phyloP scores from a whole-genome alignment of 1,139 yeast genomes.

The Debaryomycetaceae sp. region DNA sequence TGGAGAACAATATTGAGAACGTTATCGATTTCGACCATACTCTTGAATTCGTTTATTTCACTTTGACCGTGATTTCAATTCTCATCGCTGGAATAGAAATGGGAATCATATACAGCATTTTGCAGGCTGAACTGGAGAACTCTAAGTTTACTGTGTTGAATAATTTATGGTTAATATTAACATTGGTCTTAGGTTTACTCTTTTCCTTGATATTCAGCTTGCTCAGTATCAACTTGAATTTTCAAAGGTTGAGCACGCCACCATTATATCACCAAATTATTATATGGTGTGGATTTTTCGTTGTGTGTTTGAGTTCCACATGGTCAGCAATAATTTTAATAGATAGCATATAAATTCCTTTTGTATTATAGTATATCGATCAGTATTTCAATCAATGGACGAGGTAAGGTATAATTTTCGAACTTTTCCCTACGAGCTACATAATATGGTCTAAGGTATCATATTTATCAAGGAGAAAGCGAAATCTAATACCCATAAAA shows the following conservation, averaged over 20 bases:
- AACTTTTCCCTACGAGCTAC: no score
- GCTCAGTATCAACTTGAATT: conserved; percentile 28
- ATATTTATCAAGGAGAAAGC: no score
- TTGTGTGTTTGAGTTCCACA: conserved; percentile 25
- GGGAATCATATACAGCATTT: conserved; percentile 39
- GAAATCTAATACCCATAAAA: not conserved
- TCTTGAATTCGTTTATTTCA: conserved; percentile 35
- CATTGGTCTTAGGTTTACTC: conserved; percentile 31
- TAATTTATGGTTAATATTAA: conserved; percentile 32
- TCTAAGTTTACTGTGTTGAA: conserved; percentile 23
- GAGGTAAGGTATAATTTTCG: no score
- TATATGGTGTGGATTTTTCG: conserved; percentile 27
- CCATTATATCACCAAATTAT: conserved; percentile 26
- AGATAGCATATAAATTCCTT: conserved; percentile 4
- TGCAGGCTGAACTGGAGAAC: conserved; percentile 19
- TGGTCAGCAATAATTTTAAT: conserved; percentile 9
- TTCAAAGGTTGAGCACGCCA: conserved; percentile 24
- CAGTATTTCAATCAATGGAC: no score
- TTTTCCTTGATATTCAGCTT: conserved; percentile 32
- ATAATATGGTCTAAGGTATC: no score
- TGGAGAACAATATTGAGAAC: conserved; percentile 18
- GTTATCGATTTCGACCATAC: conserved; percentile 35
- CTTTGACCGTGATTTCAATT: conserved; percentile 31
- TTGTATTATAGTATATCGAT: no score
- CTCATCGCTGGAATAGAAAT: conserved; percentile 43